Percentiles rank a stretch among this genome's conserved stretches.
phyloP scores from a whole-genome alignment of 176 grass and related monocot species.

The Tillandsia leiboldiana region DNA sequence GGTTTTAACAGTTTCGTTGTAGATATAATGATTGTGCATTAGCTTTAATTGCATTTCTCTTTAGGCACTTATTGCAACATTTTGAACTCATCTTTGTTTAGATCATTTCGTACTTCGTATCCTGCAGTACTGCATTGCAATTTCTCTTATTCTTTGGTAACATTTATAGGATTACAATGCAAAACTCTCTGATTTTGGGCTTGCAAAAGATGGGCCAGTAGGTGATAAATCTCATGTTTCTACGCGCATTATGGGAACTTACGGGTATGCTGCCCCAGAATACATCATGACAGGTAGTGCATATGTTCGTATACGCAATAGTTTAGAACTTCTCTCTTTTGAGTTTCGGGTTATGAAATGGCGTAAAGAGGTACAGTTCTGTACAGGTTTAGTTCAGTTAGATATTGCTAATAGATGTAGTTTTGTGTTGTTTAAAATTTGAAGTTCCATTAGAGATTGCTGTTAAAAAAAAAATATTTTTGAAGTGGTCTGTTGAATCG shows the following conservation, averaged over 20 bases:
- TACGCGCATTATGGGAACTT: slow-evolving; percentile 46
- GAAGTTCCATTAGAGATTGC: no score
- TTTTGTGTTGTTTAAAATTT: neutral
- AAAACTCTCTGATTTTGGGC: slow-evolving; percentile 52
- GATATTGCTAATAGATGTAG: no score
- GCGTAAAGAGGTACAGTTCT: no score
- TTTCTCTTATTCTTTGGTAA: neutral
- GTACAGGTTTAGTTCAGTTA: no score
- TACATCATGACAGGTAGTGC: slow-evolving; percentile 42
- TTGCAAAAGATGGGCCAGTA: slow-evolving; percentile 51
- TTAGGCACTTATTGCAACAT: no score
- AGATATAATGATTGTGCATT: neutral
- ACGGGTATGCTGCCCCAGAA: slow-evolving; percentile 46
- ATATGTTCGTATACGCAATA: no score
- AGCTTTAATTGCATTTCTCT: neutral
- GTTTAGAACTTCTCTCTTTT: no score
- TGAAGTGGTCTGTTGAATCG: no score
- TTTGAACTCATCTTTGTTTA: no score
- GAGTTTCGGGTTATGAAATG: no score
- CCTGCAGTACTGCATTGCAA: neutral
- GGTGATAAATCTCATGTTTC: slow-evolving; percentile 44
- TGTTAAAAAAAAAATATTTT: no score
- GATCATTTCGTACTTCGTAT: neutral
- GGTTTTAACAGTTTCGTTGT: no score
- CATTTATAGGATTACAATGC: slow-evolving; percentile 42